These are phyloP conservation scores for Solidago caesia DNA, from an alignment of 129 eudicot species.

Conservation along the genomic window DNA sequence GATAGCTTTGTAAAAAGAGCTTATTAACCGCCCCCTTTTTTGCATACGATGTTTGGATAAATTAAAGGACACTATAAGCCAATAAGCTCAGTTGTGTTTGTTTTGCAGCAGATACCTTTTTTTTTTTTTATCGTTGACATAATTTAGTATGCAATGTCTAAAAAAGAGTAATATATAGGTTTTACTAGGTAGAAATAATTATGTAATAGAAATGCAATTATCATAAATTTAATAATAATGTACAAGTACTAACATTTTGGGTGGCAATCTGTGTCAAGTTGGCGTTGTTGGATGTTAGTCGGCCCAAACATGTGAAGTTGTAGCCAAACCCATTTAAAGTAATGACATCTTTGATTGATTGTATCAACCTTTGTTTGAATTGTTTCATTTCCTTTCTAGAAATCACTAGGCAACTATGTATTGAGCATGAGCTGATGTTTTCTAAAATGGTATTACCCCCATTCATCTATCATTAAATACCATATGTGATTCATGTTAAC, in stretches of 20 bases:
- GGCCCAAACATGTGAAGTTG: neutral
- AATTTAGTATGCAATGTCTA: neutral
- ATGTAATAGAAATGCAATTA: neutral
- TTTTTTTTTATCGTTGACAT: neutral
- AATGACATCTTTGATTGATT: too few species aligned
- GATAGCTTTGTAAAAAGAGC: too few species aligned
- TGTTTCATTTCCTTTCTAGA: conserved; percentile 52
- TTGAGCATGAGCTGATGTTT: conserved; percentile 70
- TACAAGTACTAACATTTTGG: neutral
- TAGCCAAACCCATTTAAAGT: neutral
- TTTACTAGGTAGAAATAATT: neutral
- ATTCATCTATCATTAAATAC: conserved; percentile 3
- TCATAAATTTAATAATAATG: neutral
- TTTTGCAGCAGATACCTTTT: neutral
- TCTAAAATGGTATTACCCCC: conserved; percentile 72
- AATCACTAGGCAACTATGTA: conserved; percentile 76
- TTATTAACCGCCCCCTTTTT: too few species aligned
- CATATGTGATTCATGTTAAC: conserved; percentile 4
- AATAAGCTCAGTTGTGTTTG: neutral
- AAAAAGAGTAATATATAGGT: neutral
- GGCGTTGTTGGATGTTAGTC: neutral
- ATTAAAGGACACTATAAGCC: too few species aligned
- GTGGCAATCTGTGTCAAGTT: neutral
- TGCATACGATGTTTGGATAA: too few species aligned
- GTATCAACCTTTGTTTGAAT: too few species aligned